Evolutionary conservation across 139 green algal genomes (phyloP).

Genomic region (Gonium pectorale): DNA sequence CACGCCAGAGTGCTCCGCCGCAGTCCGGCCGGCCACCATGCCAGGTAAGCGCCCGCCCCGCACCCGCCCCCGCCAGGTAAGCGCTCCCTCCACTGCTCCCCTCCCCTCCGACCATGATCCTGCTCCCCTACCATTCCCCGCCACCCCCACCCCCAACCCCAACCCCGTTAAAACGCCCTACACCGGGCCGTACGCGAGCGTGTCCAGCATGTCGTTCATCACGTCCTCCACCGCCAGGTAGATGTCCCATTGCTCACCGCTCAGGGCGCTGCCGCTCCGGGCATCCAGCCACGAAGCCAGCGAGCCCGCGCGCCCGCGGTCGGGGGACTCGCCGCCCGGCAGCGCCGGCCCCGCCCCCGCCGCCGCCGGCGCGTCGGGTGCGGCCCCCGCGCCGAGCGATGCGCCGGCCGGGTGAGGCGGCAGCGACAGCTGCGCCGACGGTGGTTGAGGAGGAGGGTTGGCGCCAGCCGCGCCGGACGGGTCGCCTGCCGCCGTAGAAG

Average conservation of each 20-base stretch:
- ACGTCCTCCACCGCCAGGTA: constrained; percentile 9
- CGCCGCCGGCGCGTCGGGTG: not conserved
- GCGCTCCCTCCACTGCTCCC: no score
- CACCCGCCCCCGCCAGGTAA: no score
- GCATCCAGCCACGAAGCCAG: constrained; percentile 13
- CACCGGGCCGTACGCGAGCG: constrained; percentile 18
- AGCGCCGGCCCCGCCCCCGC: not conserved
- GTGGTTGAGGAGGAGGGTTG: no score
- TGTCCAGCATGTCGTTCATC: constrained; percentile 31
- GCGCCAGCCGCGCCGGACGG: not conserved
- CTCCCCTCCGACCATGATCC: no score
- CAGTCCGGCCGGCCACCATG: no score
- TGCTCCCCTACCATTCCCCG: no score
- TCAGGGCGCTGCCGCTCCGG: not conserved
- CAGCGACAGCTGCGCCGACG: not conserved
- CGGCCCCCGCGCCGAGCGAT: not conserved
- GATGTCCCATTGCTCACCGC: constrained; percentile 13
- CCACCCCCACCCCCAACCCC: no score
- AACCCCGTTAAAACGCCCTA: no score
- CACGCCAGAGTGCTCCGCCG: no score
- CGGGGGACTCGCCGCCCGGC: not conserved
- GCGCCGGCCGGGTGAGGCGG: not conserved
- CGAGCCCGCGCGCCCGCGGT: not conserved
- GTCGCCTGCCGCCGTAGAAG: not conserved
- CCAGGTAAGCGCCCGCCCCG: no score